A percentile compares a stretch with the other conserved stretches of the same genome.
Evolutionary conservation across 169 alveolate genomes (phyloP).

Genomic region (Neospora caninum): DNA sequence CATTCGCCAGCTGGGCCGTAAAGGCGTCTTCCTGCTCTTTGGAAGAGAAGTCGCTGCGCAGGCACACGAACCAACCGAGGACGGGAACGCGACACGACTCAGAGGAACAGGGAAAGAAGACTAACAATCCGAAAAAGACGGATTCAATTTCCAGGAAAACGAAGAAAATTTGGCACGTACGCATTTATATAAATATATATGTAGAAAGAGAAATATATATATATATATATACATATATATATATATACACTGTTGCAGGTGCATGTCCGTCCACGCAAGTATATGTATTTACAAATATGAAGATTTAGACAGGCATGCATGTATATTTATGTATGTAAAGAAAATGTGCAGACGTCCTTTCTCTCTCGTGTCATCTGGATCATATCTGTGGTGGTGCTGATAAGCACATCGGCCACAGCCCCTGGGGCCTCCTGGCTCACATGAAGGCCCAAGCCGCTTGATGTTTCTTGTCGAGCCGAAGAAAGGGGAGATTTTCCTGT

Average conservation of each 20-base stretch:
- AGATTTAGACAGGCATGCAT: neutral
- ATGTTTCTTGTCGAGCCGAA: constrained; percentile 1
- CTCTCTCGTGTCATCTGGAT: no score
- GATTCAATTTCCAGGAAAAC: no score
- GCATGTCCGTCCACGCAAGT: neutral
- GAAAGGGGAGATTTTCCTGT: neutral
- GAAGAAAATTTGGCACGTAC: no score
- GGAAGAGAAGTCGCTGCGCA: neutral
- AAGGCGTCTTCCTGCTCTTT: neutral
- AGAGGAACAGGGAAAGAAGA: no score
- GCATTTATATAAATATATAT: no score
- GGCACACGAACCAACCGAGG: neutral
- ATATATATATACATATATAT: neutral
- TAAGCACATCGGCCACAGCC: neutral
- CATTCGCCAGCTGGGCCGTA: neutral
- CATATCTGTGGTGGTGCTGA: no score
- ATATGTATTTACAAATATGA: no score
- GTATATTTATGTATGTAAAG: no score
- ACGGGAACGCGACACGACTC: neutral
- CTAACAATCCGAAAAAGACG: no score
- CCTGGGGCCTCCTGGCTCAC: neutral
- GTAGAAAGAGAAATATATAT: neutral
- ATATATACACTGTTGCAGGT: neutral
- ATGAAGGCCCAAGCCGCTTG: constrained; percentile 23
- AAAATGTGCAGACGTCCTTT: no score